A percentile compares a stretch with the other conserved stretches of the same genome.
Conservation (phyloP, 164 flowering plant species). For the Sedum album region DNA sequence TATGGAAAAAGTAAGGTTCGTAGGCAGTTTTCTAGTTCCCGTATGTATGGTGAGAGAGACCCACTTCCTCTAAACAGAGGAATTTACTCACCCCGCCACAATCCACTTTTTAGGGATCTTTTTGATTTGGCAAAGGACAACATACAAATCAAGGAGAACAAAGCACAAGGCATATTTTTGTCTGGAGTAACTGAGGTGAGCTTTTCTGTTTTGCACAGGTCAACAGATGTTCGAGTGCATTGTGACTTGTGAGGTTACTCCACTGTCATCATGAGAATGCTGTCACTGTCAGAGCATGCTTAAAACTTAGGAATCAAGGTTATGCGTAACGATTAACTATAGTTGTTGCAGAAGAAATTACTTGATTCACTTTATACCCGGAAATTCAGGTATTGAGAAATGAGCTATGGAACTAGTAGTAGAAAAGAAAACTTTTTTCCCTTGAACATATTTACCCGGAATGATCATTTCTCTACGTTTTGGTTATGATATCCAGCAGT, state of each 20-base stretch:
- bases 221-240: not conserved
- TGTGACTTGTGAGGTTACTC: not conserved
- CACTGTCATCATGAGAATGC: not conserved
- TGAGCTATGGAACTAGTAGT: not conserved
- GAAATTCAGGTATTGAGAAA: not conserved
- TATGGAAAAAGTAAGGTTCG: constrained; percentile 92
- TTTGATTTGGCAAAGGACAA: constrained; percentile 79
- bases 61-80: not conserved
- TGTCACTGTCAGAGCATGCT: too few species aligned
- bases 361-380: not conserved
- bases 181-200: constrained; percentile 73
- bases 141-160: constrained; percentile 69
- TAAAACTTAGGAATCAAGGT: too few species aligned
- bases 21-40: not conserved
- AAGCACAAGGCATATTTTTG: constrained; percentile 50
- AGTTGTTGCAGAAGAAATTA: not conserved
- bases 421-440: not conserved
- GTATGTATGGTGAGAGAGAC: not conserved
- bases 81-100: not conserved
- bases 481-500: not conserved
- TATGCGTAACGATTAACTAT: too few species aligned
- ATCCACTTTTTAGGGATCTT: constrained; percentile 53
- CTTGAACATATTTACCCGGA: not conserved
- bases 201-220: not conserved
- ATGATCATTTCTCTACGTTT: not conserved